phyloP scores from a whole-genome alignment of 352 stramenopile genomes.

The Phytophthora sp. region DNA sequence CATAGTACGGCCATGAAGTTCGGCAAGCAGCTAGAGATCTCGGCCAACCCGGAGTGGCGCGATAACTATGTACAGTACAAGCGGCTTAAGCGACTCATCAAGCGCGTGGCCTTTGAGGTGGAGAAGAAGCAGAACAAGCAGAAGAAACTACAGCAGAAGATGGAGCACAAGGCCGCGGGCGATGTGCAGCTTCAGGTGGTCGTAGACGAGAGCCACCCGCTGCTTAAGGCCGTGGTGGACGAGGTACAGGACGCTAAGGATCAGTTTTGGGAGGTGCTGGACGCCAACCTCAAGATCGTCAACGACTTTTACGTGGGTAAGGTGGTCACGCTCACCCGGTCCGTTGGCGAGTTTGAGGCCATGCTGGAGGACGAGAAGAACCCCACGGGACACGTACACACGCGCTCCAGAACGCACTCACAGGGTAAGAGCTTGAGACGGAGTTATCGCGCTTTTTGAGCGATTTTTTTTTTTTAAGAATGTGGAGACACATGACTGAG shows the following conservation, averaged over 20 bases:
- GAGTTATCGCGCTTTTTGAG: background rate
- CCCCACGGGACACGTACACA: conserved; percentile 79
- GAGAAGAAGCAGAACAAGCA: conserved; percentile 82
- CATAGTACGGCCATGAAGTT: conserved; percentile 88
- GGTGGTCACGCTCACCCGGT: conserved; percentile 68
- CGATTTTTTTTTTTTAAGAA: background rate
- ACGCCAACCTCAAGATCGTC: conserved; percentile 82
- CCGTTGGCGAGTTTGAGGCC: conserved; percentile 78
- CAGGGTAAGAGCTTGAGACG: conserved; percentile 40
- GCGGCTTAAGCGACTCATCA: conserved; percentile 91
- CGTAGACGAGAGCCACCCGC: conserved; percentile 70
- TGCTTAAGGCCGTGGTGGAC: conserved; percentile 56
- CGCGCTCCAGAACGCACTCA: conserved; percentile 61
- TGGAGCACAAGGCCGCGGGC: conserved; percentile 27
- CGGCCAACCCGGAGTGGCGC: conserved; percentile 88
- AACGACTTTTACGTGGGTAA: conserved; percentile 87
- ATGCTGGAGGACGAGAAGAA: conserved; percentile 72
- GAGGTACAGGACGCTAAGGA: conserved; percentile 77
- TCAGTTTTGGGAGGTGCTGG: conserved; percentile 85
- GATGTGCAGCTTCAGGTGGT: conserved; percentile 43
- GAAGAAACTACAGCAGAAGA: conserved; percentile 69
- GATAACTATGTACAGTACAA: conserved; percentile 93
- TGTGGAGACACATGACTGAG: conserved; percentile 4
- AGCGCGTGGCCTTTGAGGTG: conserved; percentile 89
- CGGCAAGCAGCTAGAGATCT: conserved; percentile 93